These are phyloP conservation scores for Favolaschia claudopus DNA, from an alignment of 768 basidiomycete genomes.

Conservation along the genomic window DNA sequence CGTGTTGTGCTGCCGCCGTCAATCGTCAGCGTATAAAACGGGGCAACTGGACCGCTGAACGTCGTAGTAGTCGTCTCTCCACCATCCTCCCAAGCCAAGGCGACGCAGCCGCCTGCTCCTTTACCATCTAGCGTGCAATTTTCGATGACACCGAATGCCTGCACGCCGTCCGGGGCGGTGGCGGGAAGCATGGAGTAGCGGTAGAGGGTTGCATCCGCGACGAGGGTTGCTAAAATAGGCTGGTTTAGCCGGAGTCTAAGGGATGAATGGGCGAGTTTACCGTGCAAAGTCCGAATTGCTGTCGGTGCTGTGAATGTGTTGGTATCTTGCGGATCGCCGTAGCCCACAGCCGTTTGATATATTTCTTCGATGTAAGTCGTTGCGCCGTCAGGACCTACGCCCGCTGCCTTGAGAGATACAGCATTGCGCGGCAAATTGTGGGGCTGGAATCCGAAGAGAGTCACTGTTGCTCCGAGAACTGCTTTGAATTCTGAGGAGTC, in stretches of 20 bases:
- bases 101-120: neutral
- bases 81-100: neutral
- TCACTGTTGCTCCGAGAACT: neutral
- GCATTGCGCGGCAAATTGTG: neutral
- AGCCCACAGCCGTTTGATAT: neutral
- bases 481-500: no score
- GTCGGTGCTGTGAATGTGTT: neutral
- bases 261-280: neutral
- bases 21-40: constrained; percentile 2
- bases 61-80: constrained; percentile 4
- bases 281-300: neutral
- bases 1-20: neutral
- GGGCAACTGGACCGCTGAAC: neutral
- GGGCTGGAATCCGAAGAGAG: constrained; percentile 5
- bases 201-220: constrained; percentile 4
- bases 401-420: neutral
- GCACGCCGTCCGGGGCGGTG: neutral
- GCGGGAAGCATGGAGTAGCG: constrained; percentile 1
- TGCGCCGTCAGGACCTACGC: constrained; percentile 6
- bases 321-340: neutral
- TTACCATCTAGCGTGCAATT: constrained; percentile 6
- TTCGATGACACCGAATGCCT: neutral
- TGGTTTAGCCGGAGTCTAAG: no score
- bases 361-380: constrained; percentile 7
- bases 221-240: neutral